Evolutionary conservation across 306 rosid genomes (phyloP), one percentile per base, ranked within the genome.

Genomic region (Malus sieversii): DNA sequence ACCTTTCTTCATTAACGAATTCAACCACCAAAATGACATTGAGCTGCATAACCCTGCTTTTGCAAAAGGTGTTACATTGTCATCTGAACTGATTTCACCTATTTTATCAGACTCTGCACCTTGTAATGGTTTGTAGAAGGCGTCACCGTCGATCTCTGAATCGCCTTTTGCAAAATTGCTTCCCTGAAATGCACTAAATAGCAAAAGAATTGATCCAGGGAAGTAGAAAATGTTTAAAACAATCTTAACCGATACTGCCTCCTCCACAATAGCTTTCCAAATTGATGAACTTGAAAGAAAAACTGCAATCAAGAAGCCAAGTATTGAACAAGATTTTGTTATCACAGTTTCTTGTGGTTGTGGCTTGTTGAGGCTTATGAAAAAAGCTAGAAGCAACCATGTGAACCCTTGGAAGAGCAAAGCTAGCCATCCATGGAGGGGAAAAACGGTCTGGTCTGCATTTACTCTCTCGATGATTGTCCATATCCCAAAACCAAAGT

Each of bases 21-120:
- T 79, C 65, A 79, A 33, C 83, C 83, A 79, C 79, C 83, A 80
- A 35, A 80, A 80, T 70, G 71, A 68, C 71, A 68, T 45, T 33
- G 10, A 6, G 42, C 79, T 60, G 12, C 69, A 19, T 61, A 68
- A 74, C 79, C 42, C 71, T 68, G 79, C 72, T 68, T 55, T 58
- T 12, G 79, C 45, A 60, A 80, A 80, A 10, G 75, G 79, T 33
- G 83, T 80, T 2, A 74, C 75, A 25, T 80, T 74, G 10, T 68
- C 58, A 29, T 52, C 57, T 55, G 73, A 42, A 42, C 73, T 35
- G 57, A 8, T 64, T 16, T 71, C 65, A n/a, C 42, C 44, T 2
- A 12, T 40, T 20, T 20, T 33, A 62, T n/a, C 42, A 45, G 65
- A 46, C 46, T 70, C 66, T 5, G 27, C 66, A 60, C 52, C 75